Conservation (phyloP, 176 grass and related monocot species). For the Saccharum spontaneum region DNA sequence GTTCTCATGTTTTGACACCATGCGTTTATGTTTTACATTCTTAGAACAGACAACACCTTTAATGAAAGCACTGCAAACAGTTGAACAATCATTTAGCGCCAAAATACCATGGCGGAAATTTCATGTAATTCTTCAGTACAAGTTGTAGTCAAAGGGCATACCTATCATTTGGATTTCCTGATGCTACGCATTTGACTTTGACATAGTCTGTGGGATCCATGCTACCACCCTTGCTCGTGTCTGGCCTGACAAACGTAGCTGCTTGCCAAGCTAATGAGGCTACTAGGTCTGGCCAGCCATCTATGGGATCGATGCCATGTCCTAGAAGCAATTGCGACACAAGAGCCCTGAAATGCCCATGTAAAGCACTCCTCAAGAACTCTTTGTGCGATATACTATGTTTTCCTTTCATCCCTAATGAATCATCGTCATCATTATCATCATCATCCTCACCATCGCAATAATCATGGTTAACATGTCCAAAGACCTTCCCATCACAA, state of each 20-base stretch:
- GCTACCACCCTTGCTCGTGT: slow-evolving; percentile 89
- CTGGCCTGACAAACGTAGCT: slow-evolving; percentile 84
- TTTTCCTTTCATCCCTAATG: slow-evolving; percentile 40
- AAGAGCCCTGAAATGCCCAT: slow-evolving; percentile 88
- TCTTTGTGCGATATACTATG: slow-evolving; percentile 69
- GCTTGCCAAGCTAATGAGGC: slow-evolving; percentile 88
- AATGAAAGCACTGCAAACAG: slow-evolving; percentile 70
- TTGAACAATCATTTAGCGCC: slow-evolving; percentile 54
- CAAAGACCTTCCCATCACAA: slow-evolving; percentile 42
- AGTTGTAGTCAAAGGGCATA: slow-evolving; percentile 32
- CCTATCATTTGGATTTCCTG: slow-evolving; percentile 87
- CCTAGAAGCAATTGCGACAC: slow-evolving; percentile 82
- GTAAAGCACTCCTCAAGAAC: slow-evolving; percentile 60
- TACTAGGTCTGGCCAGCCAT: slow-evolving; percentile 74
- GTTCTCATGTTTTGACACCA: slow-evolving; percentile 88
- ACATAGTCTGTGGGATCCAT: slow-evolving; percentile 93
- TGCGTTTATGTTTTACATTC: slow-evolving; percentile 99
- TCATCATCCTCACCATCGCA: slow-evolving; percentile 29
- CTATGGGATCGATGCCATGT: slow-evolving; percentile 58
- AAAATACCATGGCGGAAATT: slow-evolving; percentile 12
- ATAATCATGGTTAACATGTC: slow-evolving; percentile 40
- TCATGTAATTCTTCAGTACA: slow-evolving; percentile 7
- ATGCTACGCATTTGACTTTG: slow-evolving; percentile 91
- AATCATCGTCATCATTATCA: slow-evolving; percentile 33
- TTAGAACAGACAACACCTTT: slow-evolving; percentile 98